Conservation (phyloP, 176 grass and related monocot genomes). For the Tillandsia fasciculata region DNA sequence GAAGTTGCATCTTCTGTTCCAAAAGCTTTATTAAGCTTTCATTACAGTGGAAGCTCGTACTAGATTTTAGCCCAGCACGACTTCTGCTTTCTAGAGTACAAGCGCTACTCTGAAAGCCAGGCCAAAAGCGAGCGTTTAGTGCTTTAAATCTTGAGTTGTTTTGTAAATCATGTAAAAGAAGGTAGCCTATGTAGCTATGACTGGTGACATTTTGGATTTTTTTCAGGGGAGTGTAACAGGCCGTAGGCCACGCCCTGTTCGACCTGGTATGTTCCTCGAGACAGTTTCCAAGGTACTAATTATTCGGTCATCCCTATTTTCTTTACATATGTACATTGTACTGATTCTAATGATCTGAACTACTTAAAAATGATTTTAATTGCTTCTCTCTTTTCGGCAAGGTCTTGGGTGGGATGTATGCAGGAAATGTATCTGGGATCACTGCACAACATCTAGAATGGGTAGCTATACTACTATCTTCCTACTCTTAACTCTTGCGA, state of each 20-base stretch:
- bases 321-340: not conserved
- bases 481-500: not conserved
- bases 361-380: not conserved
- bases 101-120: too few relatives aligned
- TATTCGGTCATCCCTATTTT: not conserved
- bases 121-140: not conserved
- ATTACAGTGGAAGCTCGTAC: too few relatives aligned
- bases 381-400: slow-evolving; percentile 20
- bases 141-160: not conserved
- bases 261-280: slow-evolving; percentile 95
- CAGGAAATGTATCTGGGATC: slow-evolving; percentile 65
- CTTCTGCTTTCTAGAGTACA: too few relatives aligned
- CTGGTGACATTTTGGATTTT: slow-evolving; percentile 2
- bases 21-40: too few relatives aligned
- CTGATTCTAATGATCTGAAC: not conserved
- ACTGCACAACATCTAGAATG: slow-evolving; percentile 96
- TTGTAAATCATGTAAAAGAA: not conserved
- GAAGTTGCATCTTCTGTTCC: too few relatives aligned
- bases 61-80: too few relatives aligned
- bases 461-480: slow-evolving; percentile 24
- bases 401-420: slow-evolving; percentile 79
- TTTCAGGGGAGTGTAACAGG: slow-evolving; percentile 51
- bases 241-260: slow-evolving; percentile 60
- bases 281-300: slow-evolving; percentile 67
- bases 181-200: not conserved